Evolutionary conservation across 768 basidiomycete genomes (phyloP).

Genomic region (Piloderma croceum): DNA sequence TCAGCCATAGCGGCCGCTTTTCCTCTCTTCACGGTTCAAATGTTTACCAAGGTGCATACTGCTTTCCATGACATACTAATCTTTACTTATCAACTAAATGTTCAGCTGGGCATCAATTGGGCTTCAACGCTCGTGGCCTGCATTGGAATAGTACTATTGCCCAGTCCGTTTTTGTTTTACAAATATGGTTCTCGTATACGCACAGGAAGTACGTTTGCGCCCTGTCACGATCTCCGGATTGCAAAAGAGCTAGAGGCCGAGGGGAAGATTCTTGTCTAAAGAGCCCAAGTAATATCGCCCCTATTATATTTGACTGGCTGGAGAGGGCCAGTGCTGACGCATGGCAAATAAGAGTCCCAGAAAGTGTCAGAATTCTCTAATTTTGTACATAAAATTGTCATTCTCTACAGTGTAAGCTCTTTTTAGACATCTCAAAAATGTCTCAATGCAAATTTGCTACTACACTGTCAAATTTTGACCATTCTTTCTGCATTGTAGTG

Average conservation of each 20-base stretch:
- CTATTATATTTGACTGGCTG: no score
- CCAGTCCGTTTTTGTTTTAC: conserved; percentile 67
- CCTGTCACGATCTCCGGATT: conserved; percentile 42
- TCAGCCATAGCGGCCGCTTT: conserved; percentile 54
- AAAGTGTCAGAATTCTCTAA: no score
- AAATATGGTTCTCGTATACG: conserved; percentile 58
- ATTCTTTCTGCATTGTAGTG: no score
- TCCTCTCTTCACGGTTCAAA: conserved; percentile 62
- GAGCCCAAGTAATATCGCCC: neutral
- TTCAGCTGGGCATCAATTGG: conserved; percentile 46
- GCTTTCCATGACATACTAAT: neutral
- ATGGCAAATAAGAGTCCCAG: no score
- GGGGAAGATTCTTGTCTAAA: neutral
- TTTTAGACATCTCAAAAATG: no score
- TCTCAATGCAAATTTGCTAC: no score
- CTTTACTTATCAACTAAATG: conserved; percentile 1
- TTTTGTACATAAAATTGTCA: no score
- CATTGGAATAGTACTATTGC: conserved; percentile 50
- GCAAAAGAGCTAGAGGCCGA: conserved; percentile 26
- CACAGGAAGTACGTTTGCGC: conserved; percentile 50
- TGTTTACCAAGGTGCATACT: conserved; percentile 46
- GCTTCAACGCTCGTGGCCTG: conserved; percentile 51
- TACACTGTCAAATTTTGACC: no score
- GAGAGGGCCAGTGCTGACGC: no score
- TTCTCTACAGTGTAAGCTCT: no score